Percentiles rank a stretch among this genome's conserved stretches.
Conservation (phyloP, 176 grass and related monocot species). For the Echinochloa phyllopogon region DNA sequence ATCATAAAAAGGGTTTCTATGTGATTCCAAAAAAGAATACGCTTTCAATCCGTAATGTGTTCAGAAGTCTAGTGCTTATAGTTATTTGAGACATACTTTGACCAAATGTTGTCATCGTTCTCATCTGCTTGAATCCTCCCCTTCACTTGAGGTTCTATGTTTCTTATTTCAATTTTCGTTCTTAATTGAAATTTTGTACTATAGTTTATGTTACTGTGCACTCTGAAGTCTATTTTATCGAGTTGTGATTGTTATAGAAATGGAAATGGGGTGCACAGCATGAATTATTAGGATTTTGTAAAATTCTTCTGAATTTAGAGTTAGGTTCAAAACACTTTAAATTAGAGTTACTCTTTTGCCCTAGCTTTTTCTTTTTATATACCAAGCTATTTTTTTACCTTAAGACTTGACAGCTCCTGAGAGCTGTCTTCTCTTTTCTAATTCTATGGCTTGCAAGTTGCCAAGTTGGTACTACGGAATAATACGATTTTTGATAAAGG, state of each 20-base stretch:
- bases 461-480: slow-evolving; percentile 23
- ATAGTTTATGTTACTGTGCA: slow-evolving; percentile 6
- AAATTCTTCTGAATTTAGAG: slow-evolving; percentile 18
- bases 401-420: slow-evolving; percentile 23
- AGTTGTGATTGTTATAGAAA: background rate
- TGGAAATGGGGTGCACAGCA: background rate
- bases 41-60: background rate
- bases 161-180: slow-evolving; percentile 3
- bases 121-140: background rate
- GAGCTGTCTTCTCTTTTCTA: slow-evolving; percentile 18
- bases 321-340: background rate
- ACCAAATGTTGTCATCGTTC: slow-evolving; percentile 3
- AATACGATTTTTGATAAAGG: background rate
- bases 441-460: slow-evolving; percentile 40
- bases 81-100: background rate
- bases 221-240: slow-evolving; percentile 5
- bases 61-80: background rate
- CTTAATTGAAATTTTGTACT: background rate
- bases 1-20: background rate
- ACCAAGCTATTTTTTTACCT: slow-evolving; percentile 23
- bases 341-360: slow-evolving; percentile 23
- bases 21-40: background rate
- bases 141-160: slow-evolving; percentile 2
- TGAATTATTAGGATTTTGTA: background rate
- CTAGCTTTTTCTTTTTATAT: background rate